Base-by-base conservation (phyloP, 139 green algal species). In the Chlorella sp. region DNA sequence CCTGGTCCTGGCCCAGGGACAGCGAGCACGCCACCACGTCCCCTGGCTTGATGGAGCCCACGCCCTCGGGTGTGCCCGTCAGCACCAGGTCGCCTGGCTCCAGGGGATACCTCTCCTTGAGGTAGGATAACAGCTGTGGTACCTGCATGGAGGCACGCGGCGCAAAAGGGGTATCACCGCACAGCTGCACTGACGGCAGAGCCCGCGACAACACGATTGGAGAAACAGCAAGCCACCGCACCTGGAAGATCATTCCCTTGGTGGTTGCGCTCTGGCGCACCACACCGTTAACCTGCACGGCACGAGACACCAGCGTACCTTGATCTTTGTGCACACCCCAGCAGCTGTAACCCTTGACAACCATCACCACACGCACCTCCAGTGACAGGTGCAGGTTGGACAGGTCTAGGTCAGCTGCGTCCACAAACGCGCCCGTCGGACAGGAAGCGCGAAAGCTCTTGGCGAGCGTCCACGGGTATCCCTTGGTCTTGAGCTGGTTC, bases 401-500 rank as follows among this genome's bases (percentile, higher is more conserved):
- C 24, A 61, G 34, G 72, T 83, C 72, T 35, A 76, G 27, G 34
- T 64, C 71, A 22, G 42, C 0, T 31, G 75, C 35, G 6, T 5
- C 24, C 32, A 82, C 78, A 0, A 36, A 5, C 1, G 62, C 33
- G 22, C 68, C 77, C 61, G 79, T 23, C 22, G 77, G 77, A 23
- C 65, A 76, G 2, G 77, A 51, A 14, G 33, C 72, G 0, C 2
- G 36, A 33, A 83, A 83, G 67, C 72, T 79, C 77, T 83, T 83
- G 27, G 71, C 68, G 29, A 83, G 68, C 0, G 77, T 74, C 77
- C 77, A 83, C 1, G 77, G 77, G 65, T 61, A 73, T 22, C 74
- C 65, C 49, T 76, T 26, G 3, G 35, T 33, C 72, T 83, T 83
- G 3, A 76, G 62, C 26, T 83, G 31, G n/a, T 60, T 62, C 72